Conservation (phyloP, 768 basidiomycete species). For the Agrocybe pediades region DNA sequence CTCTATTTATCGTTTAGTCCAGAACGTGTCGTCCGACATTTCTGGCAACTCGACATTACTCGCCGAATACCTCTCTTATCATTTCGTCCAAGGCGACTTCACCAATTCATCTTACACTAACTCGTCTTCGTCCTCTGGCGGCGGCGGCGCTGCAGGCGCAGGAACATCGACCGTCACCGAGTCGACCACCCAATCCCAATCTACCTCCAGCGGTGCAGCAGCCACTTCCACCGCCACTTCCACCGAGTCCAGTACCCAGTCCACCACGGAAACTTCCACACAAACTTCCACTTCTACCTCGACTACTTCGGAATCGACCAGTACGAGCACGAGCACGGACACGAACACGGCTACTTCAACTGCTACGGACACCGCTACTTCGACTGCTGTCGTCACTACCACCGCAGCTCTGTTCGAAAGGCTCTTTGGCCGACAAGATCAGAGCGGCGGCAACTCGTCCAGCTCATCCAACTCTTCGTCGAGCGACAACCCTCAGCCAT, state of each 20-base stretch:
- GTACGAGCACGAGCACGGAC: too few relatives aligned
- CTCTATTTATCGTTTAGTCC: conserved; percentile 20
- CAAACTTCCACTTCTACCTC: conserved; percentile 5
- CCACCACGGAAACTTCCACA: not conserved
- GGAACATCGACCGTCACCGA: not conserved
- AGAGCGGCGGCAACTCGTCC: conserved; percentile 2
- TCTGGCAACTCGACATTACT: conserved; percentile 28
- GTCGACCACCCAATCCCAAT: too few relatives aligned
- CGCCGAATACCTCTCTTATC: conserved; percentile 56
- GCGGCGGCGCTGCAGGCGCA: conserved; percentile 12
- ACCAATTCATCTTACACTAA: conserved; percentile 18
- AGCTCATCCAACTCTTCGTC: conserved; percentile 1
- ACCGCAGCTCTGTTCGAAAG: conserved; percentile 13
- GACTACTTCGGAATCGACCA: too few relatives aligned
- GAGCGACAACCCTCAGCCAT: conserved; percentile 20
- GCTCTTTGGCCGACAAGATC: conserved; percentile 7
- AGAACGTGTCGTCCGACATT: conserved; percentile 25
- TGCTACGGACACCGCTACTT: conserved; percentile 4
- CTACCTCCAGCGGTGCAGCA: too few relatives aligned
- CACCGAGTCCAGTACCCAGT: too few relatives aligned
- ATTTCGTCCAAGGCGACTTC: conserved; percentile 57
- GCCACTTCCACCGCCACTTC: conserved; percentile 6
- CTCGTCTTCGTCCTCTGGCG: conserved; percentile 9
- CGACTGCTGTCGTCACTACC: not conserved
- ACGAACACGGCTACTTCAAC: not conserved